Base-by-base conservation (phyloP, 306 rosid species). In the Carpinus fangiana region DNA sequence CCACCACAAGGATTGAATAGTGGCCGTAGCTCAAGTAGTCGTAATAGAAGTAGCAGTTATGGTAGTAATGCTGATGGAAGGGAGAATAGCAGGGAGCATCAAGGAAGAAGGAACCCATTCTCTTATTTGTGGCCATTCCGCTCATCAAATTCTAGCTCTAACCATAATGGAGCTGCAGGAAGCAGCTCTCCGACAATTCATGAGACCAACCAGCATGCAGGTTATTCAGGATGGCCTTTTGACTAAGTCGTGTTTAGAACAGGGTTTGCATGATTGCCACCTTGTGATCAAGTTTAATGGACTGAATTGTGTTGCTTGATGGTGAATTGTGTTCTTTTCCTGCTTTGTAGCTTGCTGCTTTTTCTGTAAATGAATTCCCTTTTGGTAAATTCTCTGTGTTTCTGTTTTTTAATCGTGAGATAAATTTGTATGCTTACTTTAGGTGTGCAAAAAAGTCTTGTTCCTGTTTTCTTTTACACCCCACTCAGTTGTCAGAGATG, bases 51-150 rank as follows among this genome's bases (percentile, higher is more conserved):
- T 59, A 41, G 80, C 71, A 72, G 68, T 73, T 54, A 14, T 41
- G 54, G 78, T 55, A 52, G 85, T 55, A 78, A 68, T 70, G 45
- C 72, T 34, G 72, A n/a, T 45, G 83, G 82, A 70, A 82, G 90
- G 84, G 89, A 72, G 53, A 84, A 61, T 59, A 82, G 80, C n/a
- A 82, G 89, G 81, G 88, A 81, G 73, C 81, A 17, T 73, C 88
- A 78, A 59, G 89, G 84, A 80, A 87, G 93, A 79, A 75, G 90
- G 68, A 90, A 82, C 57, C 91, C 80, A 0, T 48, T 90, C 36
- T 82, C 97, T 0, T 80, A 81, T 72, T 70, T 90, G 80, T 88
- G 97, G 97, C 94, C 91, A 16, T 92, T 90, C 73, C 89, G 94
- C 13, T 81, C 91, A 10, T 90, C 89, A 21, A 73, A 82, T 73